Base-by-base conservation (phyloP, 805 yeast genomes). In the Komagataella ulmi region DNA sequence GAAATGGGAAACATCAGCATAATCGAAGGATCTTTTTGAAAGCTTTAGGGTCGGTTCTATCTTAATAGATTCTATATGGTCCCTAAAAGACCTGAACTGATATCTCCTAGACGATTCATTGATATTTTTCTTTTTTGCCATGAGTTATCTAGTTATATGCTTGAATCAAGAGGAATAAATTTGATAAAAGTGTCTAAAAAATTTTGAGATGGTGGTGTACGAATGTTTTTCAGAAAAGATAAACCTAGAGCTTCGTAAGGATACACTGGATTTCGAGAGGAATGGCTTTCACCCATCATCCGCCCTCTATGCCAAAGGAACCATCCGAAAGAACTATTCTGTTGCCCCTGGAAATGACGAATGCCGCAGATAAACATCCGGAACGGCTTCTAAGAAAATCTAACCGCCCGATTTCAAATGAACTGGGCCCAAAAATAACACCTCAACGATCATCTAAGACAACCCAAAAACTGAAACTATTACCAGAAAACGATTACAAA, bases 1-100 rank as follows among this genome's bases (percentile, higher is more conserved):
- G 58, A 90, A 87, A 65, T 85, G 90, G 1, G 96, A 88, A 2
- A 81, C 66, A 54, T 84, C 91, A 44, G 77, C 86, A 55, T 81
- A 79, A 60, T 85, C 85, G 59, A 79, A 83, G 1, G 80, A 83
- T 59, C 85, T 73, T 55, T 74, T 78, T 21, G 71, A 68, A 44
- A 82, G 65, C 50, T 75, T 75, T 54, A 76, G 70, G 21, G 75
- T 57, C 53, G 59, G 97, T 65, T 86, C 96, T 51, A 93, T 88
- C 60, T 83, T 83, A 53, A 91, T 78, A 17, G 85, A 71, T 56
- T 91, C 97, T 17, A 90, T 79, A 52, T 95, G 76, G 58, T 90
- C 95, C 56, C 83, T 80, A 64, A 91, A 93, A 1, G 96, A 86
- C 46, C 79, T 69, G 62, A 75, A 88, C 17, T 83, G 78, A 62